Evolutionary conservation across 495 filamentous ascomycete species (phyloP), one percentile per base, ranked within the genome.

Genomic region (Xylaria acuta): DNA sequence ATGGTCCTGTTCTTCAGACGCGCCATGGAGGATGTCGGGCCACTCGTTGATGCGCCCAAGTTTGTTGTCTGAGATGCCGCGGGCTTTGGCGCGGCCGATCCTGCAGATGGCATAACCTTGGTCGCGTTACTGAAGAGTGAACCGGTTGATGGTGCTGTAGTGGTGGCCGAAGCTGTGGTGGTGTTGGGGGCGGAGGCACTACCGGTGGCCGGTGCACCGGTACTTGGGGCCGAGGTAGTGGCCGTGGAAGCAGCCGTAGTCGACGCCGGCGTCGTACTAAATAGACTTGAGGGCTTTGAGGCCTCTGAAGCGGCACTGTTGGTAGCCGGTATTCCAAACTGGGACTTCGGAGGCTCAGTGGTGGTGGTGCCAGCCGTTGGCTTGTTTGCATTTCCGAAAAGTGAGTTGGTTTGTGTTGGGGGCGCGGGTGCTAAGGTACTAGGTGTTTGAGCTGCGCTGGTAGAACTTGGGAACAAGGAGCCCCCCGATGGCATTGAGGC

Each of bases 1-100:
- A 99, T 98, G 1, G 95, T 97, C 84, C 97, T 98, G 79, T 97
- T 97, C 84, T 97, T 97, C 27, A 99, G 84, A 16, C 96, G 93
- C 2, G 95, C 95, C 75, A 93, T 88, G 27, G 91, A 88, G n/a
- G 94, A 93, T 2, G 89, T 79, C 8, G 93, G 94, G 0, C 94
- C 94, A 51, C 88, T 82, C 27, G 92, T 95, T 0, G 94, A 95
- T n/a, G 88, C 87, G 18, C 87, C 86, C 69, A 94, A 82, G 20
- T 77, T 82, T 27, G 84, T 75, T 16, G 77, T 76, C 5, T 79
- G 75, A 18, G 78, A 73, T 47, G 80, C 70, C 14, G 75, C 65
- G 25, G 75, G 63, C 62, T 77, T 74, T 47, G 76, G 45, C n/a
- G 80, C 72, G 18, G 81, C 41, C 8, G 75, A 75, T 16, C 83